Conservation (phyloP, 805 yeast species). For the Zygoascus biomembranicola region DNA sequence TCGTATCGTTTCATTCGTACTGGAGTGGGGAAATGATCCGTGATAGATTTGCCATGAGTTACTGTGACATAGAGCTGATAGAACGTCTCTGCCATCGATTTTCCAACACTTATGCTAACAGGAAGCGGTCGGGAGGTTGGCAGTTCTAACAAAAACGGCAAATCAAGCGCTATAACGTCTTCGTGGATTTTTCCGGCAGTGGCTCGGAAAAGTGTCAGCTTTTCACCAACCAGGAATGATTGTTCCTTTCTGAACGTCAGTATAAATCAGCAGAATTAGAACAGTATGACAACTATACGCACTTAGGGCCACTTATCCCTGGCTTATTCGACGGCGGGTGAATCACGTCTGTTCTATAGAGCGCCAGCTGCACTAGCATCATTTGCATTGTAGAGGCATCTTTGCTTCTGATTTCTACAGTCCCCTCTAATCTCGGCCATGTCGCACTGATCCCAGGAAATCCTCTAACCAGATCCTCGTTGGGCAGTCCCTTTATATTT, state of each 20-base stretch:
- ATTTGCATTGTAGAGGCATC: constrained; percentile 22
- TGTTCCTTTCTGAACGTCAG: constrained; percentile 22
- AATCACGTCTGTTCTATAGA: constrained; percentile 33
- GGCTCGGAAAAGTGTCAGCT: constrained; percentile 19
- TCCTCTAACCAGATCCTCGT: constrained; percentile 34
- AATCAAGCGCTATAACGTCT: constrained; percentile 27
- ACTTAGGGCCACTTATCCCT: constrained; percentile 22
- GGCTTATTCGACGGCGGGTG: constrained; percentile 28
- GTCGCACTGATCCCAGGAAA: constrained; percentile 37
- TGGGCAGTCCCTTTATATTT: constrained; percentile 30
- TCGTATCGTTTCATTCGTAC: constrained; percentile 31
- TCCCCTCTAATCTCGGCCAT: constrained; percentile 34
- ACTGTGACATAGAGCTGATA: constrained; percentile 30
- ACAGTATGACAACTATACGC: neutral
- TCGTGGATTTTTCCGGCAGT: constrained; percentile 16
- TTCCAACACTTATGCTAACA: constrained; percentile 27
- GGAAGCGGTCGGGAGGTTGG: constrained; percentile 28
- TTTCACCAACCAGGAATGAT: constrained; percentile 30
- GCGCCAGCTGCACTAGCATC: constrained; percentile 26
- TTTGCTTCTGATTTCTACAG: constrained; percentile 30
- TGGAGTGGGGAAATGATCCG: constrained; percentile 24
- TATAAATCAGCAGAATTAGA: neutral
- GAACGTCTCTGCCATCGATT: constrained; percentile 24
- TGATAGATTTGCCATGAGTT: constrained; percentile 16
- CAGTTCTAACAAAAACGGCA: constrained; percentile 32